Evolutionary conservation across 192 early-diverging fungal genomes (phyloP), one percentile per base, ranked within the genome.

Genomic region (Coemansia sp.): DNA sequence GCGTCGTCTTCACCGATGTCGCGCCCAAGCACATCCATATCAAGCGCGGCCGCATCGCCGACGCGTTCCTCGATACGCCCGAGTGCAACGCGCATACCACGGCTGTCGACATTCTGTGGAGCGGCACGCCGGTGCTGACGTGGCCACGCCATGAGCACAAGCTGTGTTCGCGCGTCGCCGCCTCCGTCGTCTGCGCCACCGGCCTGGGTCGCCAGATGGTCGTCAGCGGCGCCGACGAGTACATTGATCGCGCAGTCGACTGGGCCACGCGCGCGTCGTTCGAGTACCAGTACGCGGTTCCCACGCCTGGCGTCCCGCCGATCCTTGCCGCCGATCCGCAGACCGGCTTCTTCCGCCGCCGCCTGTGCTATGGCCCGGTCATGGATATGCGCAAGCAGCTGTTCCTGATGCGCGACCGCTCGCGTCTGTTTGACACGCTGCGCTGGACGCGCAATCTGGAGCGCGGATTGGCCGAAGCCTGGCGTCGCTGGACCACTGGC

Each of bases 71-170:
- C 50, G 95, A 97, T 71, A 96, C 94, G 22, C 89, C 93, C n/a
- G 92, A 95, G 69, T 95, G 94, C 72, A 97, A 97, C 72, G 95
- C 93, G 0, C 95, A 97, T 53, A 97, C 95, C 2, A 97, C 95
- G 6, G 94, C 95, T 0, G 92, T 91, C 0, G 95, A 97, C 74
- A 96, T 95, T 50, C 76, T 97, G 45, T 97, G 93, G 93, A 89
- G 87, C 31, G 95, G 94, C 11, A 97, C 95, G 6, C 95, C 95
- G 8, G 86, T 97, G 36, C 70, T 97, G 30, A 97, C 94, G 4
- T 94, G 85, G 81, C 91, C 92, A 29, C 87, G 92, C 27, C 87
- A 94, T 65, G 79, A 83, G 48, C 94, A 96, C 80, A 95, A 94
- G 76, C 89, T 93, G 87, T 95, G 93, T 58, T 89, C 88, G 30